Evolutionary conservation across 2,329 filamentous ascomycete species (phyloP).

Genomic region (Fusarium transvaalense): DNA sequence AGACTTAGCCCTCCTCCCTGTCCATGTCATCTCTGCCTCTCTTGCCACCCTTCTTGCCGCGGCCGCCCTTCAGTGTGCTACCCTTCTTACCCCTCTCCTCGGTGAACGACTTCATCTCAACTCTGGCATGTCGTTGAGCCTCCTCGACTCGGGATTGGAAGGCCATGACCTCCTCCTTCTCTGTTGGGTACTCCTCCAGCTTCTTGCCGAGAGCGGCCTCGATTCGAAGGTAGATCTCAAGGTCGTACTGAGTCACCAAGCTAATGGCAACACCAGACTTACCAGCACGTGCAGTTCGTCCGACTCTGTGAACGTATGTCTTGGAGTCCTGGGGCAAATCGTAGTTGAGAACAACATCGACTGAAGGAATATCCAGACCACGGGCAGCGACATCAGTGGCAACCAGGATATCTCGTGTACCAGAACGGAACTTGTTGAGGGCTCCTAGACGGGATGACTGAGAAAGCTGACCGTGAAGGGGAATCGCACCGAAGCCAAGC

Average conservation of each 20-base stretch:
- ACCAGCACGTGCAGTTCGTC: slow-evolving; percentile 87
- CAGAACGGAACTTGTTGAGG: slow-evolving; percentile 88
- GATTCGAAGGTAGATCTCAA: slow-evolving; percentile 83
- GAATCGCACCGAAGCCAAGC: slow-evolving; percentile 90
- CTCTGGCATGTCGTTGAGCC: slow-evolving; percentile 82
- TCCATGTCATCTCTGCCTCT: slow-evolving; percentile 74
- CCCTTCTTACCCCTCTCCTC: slow-evolving; percentile 74
- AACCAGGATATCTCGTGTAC: slow-evolving; percentile 86
- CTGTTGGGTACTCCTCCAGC: slow-evolving; percentile 74
- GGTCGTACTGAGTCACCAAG: slow-evolving; percentile 88
- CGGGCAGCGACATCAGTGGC: slow-evolving; percentile 94
- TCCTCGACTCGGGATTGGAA: slow-evolving; percentile 83
- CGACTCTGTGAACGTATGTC: slow-evolving; percentile 91
- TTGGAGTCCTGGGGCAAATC: slow-evolving; percentile 88
- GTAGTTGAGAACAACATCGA: slow-evolving; percentile 88
- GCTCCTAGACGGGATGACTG: slow-evolving; percentile 89
- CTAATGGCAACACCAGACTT: slow-evolving; percentile 85
- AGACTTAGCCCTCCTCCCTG: slow-evolving; percentile 73
- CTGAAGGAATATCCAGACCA: slow-evolving; percentile 92
- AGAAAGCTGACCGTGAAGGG: slow-evolving; percentile 90
- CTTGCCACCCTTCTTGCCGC: slow-evolving; percentile 60
- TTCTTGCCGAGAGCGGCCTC: slow-evolving; percentile 86
- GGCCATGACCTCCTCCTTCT: slow-evolving; percentile 88
- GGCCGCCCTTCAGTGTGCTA: slow-evolving; percentile 54
- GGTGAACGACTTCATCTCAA: slow-evolving; percentile 83